Evolutionary conservation across 225 moss, liverwort and hornwort species (phyloP), one percentile per base, ranked within the genome.

Genomic region (Climacium dendroides): DNA sequence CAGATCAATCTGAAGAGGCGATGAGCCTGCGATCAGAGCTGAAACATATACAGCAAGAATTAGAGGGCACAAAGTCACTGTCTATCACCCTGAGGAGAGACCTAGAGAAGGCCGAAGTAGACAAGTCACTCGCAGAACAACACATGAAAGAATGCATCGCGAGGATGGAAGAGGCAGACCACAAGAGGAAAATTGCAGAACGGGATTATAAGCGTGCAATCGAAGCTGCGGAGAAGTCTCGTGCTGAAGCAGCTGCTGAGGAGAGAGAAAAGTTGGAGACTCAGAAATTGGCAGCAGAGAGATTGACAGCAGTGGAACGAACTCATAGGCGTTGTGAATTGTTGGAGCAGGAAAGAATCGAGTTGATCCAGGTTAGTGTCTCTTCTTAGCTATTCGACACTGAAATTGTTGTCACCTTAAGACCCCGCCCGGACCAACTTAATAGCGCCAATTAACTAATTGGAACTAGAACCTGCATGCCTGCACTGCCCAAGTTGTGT

Each of bases 241-340:
- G 89, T 80, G 84, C 91, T 84, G 96, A 96, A 83, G 94, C 96
- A 79, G 79, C 85, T 8, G 35, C 90, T 47, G 69, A 90, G 59
- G 96, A 94, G 87, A 94, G 72, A 82, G 91, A 95, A 37, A 97
- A 94, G 83, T 77, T 96, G 90, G 96, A 97, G 87, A 91, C 95
- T 43, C 92, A 96, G 80, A 94, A 94, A 84, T 65, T 96, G 91
- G 96, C 97, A 7, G 90, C 93, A 25, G 96, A 96, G 88, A 89
- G 97, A 61, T 66, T 94, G 87, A 95, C 95, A 60, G 82, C 88
- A 39, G 79, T 92, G 43, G 96, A 96, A 86, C 93, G 95, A 75
- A 89, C 86, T 18, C 90, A 94, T 65, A 91, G 88, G n/a, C 93
- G 93, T 18, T 89, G 88, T 26, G 93, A 95, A 76, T 53, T 61